Percentiles rank a stretch among this genome's conserved stretches.
phyloP scores from a whole-genome alignment of 2,329 filamentous ascomycete species.

The Sporothrix phasma region DNA sequence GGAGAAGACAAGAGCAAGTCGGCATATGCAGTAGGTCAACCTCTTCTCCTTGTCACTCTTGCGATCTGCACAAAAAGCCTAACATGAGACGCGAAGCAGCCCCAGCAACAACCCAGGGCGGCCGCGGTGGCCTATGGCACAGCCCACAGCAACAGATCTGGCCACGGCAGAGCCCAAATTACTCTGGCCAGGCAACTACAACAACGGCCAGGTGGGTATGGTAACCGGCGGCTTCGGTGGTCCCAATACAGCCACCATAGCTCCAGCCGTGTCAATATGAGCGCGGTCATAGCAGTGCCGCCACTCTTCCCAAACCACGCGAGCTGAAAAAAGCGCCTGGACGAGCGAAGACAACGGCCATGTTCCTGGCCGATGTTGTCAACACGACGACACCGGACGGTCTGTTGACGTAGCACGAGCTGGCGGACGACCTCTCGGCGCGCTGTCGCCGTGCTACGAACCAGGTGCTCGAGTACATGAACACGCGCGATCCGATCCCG shows the following conservation, averaged over 20 bases:
- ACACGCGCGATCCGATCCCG: constrained; percentile 63
- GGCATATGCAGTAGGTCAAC: constrained; percentile 40
- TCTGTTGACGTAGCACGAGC: constrained; percentile 69
- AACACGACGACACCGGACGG: constrained; percentile 73
- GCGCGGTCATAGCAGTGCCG: constrained; percentile 35
- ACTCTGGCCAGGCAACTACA: constrained; percentile 4
- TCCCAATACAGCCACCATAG: constrained; percentile 22
- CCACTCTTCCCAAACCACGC: constrained; percentile 52
- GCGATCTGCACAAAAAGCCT: neutral
- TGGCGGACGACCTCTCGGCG: constrained; percentile 84
- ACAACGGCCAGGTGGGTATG: constrained; percentile 3
- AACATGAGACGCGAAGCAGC: neutral
- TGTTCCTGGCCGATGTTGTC: constrained; percentile 83
- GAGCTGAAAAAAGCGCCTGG: constrained; percentile 75
- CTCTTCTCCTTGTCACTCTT: neutral
- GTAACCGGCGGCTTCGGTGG: neutral
- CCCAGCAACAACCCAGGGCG: neutral
- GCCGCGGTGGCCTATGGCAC: constrained; percentile 14
- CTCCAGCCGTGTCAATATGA: constrained; percentile 23
- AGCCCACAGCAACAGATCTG: constrained; percentile 6
- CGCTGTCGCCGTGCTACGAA: constrained; percentile 72
- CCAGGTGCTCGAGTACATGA: constrained; percentile 79
- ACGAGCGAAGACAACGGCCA: constrained; percentile 87
- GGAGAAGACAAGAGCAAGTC: constrained; percentile 62
- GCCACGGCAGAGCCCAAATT: neutral